phyloP scores from a whole-genome alignment of 78 protist genomes.

The Dictyostelium citrinum region DNA sequence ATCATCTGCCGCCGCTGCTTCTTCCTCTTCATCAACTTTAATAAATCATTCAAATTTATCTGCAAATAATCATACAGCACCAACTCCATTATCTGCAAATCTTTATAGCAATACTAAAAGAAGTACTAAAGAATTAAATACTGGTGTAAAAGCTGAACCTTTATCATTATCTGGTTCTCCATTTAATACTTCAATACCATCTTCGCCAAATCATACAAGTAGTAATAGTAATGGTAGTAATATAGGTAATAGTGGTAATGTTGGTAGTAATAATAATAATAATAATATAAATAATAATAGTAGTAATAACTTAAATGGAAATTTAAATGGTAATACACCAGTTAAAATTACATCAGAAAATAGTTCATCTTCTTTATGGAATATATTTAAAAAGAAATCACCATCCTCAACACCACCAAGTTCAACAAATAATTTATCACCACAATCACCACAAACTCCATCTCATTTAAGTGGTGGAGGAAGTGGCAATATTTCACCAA shows the following conservation, averaged over 20 bases:
- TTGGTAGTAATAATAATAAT: background rate
- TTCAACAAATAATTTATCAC: background rate
- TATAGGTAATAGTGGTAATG: no score
- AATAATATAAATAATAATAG: background rate
- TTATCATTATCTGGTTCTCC: background rate
- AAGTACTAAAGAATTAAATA: constrained; percentile 13
- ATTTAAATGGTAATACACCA: background rate
- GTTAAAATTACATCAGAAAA: background rate
- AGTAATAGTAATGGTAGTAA: background rate
- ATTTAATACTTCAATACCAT: background rate
- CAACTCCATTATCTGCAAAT: constrained; percentile 23
- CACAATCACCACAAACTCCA: constrained; percentile 7
- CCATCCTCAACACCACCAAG: background rate
- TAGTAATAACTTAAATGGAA: background rate
- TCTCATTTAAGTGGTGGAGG: background rate
- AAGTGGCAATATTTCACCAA: background rate
- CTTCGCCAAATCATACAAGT: background rate
- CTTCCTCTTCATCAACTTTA: background rate
- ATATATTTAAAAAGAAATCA: constrained; percentile 41
- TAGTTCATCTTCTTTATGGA: constrained; percentile 27
- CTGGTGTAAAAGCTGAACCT: background rate
- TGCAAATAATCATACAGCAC: background rate
- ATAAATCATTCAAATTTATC: background rate
- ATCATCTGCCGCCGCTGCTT: background rate
- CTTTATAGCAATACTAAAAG: constrained; percentile 28